phyloP scores from a whole-genome alignment of 2,329 filamentous ascomycete species.

The Monilinia polystroma region DNA sequence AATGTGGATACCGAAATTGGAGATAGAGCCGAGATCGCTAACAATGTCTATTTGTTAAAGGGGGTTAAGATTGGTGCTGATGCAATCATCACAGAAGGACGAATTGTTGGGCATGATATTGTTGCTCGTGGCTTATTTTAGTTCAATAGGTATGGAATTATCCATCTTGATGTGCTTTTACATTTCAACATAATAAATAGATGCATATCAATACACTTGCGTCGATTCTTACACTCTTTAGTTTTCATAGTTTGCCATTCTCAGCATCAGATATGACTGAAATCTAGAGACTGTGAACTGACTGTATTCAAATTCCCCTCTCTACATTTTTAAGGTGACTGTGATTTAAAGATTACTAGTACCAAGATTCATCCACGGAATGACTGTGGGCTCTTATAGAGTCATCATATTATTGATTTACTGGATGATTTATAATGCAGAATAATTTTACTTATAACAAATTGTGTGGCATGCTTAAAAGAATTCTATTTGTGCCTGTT shows the following conservation, averaged over 20 bases:
- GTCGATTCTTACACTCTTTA: not conserved
- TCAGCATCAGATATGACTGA: rapidly evolving
- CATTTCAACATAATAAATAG: not conserved
- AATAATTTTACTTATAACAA: not conserved
- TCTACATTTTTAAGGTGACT: not conserved
- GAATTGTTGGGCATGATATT: not conserved
- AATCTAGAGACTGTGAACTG: not conserved
- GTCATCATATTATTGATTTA: not conserved
- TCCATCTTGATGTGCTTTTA: not conserved
- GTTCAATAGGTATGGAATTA: not conserved
- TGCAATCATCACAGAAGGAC: not conserved
- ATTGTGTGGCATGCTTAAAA: not conserved
- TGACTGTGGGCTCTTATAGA: not conserved
- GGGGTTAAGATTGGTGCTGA: not conserved
- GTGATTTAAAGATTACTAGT: not conserved
- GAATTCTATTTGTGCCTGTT: not conserved
- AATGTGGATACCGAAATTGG: no score
- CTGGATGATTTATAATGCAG: not conserved
- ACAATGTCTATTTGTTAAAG: rapidly evolving
- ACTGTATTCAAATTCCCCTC: not conserved
- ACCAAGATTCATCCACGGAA: not conserved
- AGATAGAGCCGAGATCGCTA: not conserved
- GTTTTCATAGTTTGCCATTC: no score
- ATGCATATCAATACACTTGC: not conserved
- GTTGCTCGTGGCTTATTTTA: not conserved